Base-by-base conservation (phyloP, 768 basidiomycete genomes). In the Filobasidium wieringae region DNA sequence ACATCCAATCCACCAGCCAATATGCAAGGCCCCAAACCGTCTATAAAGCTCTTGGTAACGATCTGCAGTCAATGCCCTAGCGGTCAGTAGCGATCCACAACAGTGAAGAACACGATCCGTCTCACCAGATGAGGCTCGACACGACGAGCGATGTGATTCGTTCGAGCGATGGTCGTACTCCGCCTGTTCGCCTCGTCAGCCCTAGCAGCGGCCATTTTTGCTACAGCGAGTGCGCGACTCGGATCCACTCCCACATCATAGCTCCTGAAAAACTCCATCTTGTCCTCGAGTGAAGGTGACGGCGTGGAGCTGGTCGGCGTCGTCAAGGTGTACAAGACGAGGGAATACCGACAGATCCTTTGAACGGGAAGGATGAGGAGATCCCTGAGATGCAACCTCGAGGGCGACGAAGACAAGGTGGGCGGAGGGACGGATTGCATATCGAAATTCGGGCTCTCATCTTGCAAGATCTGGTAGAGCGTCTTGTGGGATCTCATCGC, bases 351-450 rank as follows among this genome's bases (percentile, higher is more conserved):
- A 80, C 92, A 96, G 51, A 99, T 85, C 51, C 91, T 79, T 73
- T 99, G 93, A 15, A 96, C 80, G n/a, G 93, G 93, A 73, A 90
- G 90, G 76, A 99, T 96, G 76, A 96, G 80, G 69, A 91, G 91
- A 75, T 97, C 93, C 64, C 81, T 76, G 72, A 78, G 70, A 55
- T 72, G 73, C 9, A 78, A 65, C 30, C 68, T 66, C 22, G 61
- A 67, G 9, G 65, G 66, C 36, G 58, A 62, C n/a, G 63, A 49
- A 1, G 53, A 51, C 17, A 43, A 50, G 1, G 45, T 51, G 32
- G 51, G 43, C 8, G 62, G 51, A 8, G 51, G 62, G 26, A 57
- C 32, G 3, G 24, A 26, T 7, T 34, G 45, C 9, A 61, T 49
- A 24, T 34, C 26, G 59, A 55, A 41, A 51, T 45, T 49, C 30